These are phyloP conservation scores for Coemansia sp. DNA, from an alignment of 192 early-diverging fungal species.

Conservation along the genomic window DNA sequence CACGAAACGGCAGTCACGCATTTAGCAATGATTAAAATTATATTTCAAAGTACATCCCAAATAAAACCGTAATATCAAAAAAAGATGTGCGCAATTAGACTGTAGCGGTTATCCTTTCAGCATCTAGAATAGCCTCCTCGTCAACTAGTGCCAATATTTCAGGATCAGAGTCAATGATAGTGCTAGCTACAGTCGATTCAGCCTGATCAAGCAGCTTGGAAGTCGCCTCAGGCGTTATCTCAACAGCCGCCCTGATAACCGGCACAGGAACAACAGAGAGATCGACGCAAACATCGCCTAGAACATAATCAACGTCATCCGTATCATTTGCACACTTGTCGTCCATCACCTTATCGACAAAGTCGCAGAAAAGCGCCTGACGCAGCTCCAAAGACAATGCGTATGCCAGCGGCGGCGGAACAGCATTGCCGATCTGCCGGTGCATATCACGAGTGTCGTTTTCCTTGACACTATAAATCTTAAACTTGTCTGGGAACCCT, in stretches of 20 bases:
- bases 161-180: background rate
- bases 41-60: background rate
- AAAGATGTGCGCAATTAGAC: background rate
- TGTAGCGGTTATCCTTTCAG: background rate
- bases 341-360: conserved; percentile 5
- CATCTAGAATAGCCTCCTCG: background rate
- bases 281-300: conserved; percentile 33
- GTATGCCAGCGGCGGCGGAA: conserved; percentile 64
- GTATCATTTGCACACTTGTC: background rate
- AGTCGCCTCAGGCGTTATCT: background rate
- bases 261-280: background rate
- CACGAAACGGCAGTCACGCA: too few relatives aligned
- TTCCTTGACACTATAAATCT: conserved; percentile 46
- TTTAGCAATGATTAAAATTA: too few relatives aligned
- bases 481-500: conserved; percentile 68
- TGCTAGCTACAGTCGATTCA: background rate
- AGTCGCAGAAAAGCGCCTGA: conserved; percentile 54
- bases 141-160: background rate
- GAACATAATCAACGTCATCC: conserved; percentile 3
- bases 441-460: conserved; percentile 56
- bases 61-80: background rate
- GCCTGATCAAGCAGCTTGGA: background rate
- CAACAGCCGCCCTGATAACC: background rate
- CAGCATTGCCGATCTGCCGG: conserved; percentile 70
- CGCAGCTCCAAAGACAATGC: conserved; percentile 58